These are phyloP conservation scores for Colletotrichum musicola DNA, from an alignment of 2,329 filamentous ascomycete genomes.

Conservation along the genomic window DNA sequence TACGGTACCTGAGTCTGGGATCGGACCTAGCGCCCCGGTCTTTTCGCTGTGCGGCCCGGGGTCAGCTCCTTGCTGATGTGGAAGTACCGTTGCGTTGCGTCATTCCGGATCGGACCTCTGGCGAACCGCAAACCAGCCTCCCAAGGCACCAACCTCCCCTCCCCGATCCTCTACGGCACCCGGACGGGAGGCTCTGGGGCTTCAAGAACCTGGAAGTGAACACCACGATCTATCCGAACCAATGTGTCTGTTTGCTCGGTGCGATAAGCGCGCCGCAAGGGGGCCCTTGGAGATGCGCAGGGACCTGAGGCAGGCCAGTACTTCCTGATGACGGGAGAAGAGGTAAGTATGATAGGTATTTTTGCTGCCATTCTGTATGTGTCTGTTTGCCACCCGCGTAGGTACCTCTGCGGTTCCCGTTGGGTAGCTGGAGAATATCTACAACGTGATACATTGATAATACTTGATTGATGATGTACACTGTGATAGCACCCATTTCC, in stretches of 20 bases:
- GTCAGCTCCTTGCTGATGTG: neutral
- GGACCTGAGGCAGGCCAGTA: neutral
- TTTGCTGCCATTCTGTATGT: too few species aligned
- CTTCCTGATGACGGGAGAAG: too few species aligned
- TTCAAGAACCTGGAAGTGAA: neutral
- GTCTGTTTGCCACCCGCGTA: too few species aligned
- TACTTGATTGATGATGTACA: too few species aligned
- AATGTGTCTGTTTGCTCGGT: neutral
- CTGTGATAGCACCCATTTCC: too few species aligned
- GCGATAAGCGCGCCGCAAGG: conserved; percentile 22
- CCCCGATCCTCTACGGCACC: too few species aligned
- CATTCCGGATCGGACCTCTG: neutral
- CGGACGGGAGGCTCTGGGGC: neutral
- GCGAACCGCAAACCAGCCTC: conserved; percentile 6
- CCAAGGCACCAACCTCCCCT: neutral
- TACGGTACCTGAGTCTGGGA: neutral
- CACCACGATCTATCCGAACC: neutral
- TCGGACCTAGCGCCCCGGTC: neutral
- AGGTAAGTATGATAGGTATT: too few species aligned
- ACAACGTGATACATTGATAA: too few species aligned
- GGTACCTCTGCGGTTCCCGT: too few species aligned
- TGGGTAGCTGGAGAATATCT: too few species aligned
- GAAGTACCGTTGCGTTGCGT: neutral
- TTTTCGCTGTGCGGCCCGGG: neutral
- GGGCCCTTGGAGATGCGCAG: conserved; percentile 13